Evolutionary conservation across 768 basidiomycete species (phyloP).

Genomic region (Pleurotus ostreatus): DNA sequence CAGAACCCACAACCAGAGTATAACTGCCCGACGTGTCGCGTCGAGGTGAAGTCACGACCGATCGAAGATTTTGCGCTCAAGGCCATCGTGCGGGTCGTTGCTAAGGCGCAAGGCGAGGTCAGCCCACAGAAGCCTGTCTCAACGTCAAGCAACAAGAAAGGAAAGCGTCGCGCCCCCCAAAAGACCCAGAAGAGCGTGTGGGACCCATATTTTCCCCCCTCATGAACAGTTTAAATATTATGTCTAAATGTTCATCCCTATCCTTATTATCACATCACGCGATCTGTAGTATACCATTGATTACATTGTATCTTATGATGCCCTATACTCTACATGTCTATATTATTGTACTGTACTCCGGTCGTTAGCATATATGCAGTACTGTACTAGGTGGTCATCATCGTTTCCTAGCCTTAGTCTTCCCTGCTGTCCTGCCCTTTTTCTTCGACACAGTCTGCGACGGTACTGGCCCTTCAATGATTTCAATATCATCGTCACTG

Average conservation of each 20-base stretch:
- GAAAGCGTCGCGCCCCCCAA: constrained; percentile 12
- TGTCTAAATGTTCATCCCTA: neutral
- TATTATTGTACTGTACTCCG: neutral
- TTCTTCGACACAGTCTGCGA: constrained; percentile 26
- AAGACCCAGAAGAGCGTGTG: constrained; percentile 28
- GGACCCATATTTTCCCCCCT: constrained; percentile 40
- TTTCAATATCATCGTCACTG: constrained; percentile 55
- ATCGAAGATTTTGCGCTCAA: constrained; percentile 63
- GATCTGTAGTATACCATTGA: neutral
- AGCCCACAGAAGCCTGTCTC: constrained; percentile 31
- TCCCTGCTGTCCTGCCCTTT: constrained; percentile 31
- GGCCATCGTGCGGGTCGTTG: constrained; percentile 46
- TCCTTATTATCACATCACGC: neutral
- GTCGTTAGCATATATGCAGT: no score
- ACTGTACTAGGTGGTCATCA: constrained; percentile 14
- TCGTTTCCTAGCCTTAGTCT: constrained; percentile 39
- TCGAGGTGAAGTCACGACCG: constrained; percentile 42
- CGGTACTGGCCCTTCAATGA: constrained; percentile 41
- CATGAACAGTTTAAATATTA: no score
- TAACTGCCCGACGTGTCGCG: constrained; percentile 67
- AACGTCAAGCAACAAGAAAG: constrained; percentile 17
- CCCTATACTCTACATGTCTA: constrained; percentile 4
- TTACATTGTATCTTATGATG: neutral
- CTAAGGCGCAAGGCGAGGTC: constrained; percentile 42
- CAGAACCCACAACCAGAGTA: constrained; percentile 43